Evolutionary conservation across 2,329 filamentous ascomycete species (phyloP).

Genomic region (Hypoxylon sp.): DNA sequence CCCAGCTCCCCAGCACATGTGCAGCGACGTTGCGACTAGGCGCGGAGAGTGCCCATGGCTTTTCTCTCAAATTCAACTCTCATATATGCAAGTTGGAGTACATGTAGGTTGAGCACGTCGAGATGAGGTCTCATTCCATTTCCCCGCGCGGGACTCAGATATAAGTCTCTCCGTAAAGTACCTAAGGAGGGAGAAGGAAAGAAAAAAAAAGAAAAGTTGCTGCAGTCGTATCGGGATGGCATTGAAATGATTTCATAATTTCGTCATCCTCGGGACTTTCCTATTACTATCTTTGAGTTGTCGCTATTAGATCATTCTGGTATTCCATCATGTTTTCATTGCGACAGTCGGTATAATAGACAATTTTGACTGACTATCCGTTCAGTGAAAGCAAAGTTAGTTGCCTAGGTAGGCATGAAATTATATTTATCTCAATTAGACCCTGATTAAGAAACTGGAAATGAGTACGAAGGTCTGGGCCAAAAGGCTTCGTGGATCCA

Average conservation of each 20-base stretch:
- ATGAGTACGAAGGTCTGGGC: no score
- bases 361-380: no score
- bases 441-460: no score
- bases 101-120: no score
- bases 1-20: background rate
- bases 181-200: background rate
- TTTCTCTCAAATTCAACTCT: background rate
- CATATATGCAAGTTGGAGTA: background rate
- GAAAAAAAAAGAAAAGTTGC: background rate
- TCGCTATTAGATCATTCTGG: background rate
- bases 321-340: background rate
- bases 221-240: background rate
- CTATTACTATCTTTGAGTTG: background rate
- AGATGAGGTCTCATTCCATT: constrained; percentile 7
- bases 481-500: no score
- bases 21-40: background rate
- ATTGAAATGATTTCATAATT: constrained; percentile 7
- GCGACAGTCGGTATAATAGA: no score
- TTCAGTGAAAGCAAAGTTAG: no score
- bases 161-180: background rate
- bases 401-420: no score
- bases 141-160: constrained; percentile 6
- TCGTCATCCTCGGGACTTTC: constrained; percentile 19
- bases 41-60: background rate
- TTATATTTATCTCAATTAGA: no score